Base-by-base conservation (phyloP, 1,284 basidiomycete genomes). In the Cryptococcus sp. region DNA sequence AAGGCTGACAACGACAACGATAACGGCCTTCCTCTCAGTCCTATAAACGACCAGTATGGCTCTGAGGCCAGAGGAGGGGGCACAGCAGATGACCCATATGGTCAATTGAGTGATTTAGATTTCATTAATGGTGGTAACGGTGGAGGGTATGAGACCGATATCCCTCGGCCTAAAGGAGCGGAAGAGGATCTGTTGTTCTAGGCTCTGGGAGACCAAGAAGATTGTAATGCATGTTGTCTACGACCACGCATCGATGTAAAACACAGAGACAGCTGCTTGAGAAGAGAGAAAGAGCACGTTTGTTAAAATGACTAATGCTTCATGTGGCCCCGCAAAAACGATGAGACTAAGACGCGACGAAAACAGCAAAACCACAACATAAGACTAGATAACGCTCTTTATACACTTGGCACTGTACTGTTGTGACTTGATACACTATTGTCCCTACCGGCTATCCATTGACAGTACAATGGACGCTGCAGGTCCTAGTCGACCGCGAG, bases 41-140 rank as follows among this genome's bases (percentile, higher is more conserved):
- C 40, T 11, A 23, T 48, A 19, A 39, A 34, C 56, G 43, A 43
- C 48, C 46, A 22, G n/a, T 34, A 44, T 15, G 39, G 34, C 19
- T 17, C 19, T 1, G 13, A 50, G 10, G 49, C 39, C 5, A 22
- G 39, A 15, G 46, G 49, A 16, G 51, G 20, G 22, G 50, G 40
- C 11, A 46, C 25, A 29, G 46, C 47, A 6, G 61, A 72, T 53
- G 76, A 79, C 51, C 72, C 73, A 19, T 80, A 80, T 62, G 70
- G 68, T n/a, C 73, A 74, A 52, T 60, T 80, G 22, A 72, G 59
- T 19, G 75, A 77, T 59, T 50, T 77, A n/a, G 75, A 77, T 19
- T 72, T 77, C 51, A 58, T 63, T 1, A 67, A 63, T 49, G 60
- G 59, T 16, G 62, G 58, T 5, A 62, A 54, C 16, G 64, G 68